phyloP scores from a whole-genome alignment of 805 yeast genomes.

The Blastobotrys attinorum region DNA sequence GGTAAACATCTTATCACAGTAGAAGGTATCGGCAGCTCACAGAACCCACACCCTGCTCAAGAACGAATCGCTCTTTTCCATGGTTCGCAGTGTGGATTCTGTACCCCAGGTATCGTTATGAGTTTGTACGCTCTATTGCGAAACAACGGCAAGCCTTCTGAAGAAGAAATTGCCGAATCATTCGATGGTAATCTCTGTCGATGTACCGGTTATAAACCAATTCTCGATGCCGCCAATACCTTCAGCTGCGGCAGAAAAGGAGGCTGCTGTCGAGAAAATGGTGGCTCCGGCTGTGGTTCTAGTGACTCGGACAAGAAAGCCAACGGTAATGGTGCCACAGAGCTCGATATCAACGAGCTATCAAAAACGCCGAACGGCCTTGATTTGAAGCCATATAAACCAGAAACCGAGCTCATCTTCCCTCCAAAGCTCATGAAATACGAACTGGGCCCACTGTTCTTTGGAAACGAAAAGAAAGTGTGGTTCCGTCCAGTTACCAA shows the following conservation, averaged over 20 bases:
- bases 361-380: conserved; percentile 36
- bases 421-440: conserved; percentile 32
- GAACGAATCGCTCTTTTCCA: conserved; percentile 42
- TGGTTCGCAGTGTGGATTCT: conserved; percentile 45
- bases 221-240: conserved; percentile 39
- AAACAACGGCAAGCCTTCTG: conserved; percentile 29
- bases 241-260: conserved; percentile 35
- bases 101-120: conserved; percentile 47
- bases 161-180: conserved; percentile 36
- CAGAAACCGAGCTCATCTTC: conserved; percentile 34
- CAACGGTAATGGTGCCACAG: not conserved
- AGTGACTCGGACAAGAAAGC: conserved; percentile 7
- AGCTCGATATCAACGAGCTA: conserved; percentile 6
- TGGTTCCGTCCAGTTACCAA: conserved; percentile 40
- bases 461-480: conserved; percentile 33
- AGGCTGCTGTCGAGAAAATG: conserved; percentile 30
- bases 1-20: conserved; percentile 41
- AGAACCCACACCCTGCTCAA: conserved; percentile 40
- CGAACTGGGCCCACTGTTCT: conserved; percentile 25
- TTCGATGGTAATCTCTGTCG: conserved; percentile 42
- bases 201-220: conserved; percentile 45
- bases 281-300: conserved; percentile 11
- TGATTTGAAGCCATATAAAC: conserved; percentile 34
- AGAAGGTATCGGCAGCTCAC: conserved; percentile 39
- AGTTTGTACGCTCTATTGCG: conserved; percentile 37